Conservation (phyloP, 495 filamentous ascomycete genomes). For the Trichoderma asperelloides region DNA sequence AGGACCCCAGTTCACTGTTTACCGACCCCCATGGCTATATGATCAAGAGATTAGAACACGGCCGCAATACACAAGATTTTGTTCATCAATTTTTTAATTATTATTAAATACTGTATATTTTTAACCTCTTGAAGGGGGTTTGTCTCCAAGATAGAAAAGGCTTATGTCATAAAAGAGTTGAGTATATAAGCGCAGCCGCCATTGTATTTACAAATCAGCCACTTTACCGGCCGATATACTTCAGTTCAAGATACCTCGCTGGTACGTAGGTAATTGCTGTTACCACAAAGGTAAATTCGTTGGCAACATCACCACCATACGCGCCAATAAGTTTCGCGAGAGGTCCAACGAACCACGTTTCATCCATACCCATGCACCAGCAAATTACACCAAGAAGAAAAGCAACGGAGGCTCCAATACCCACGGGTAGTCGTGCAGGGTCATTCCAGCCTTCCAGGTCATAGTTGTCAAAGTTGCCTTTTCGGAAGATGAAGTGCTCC, state of each 20-base stretch:
- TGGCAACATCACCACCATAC: conserved; percentile 46
- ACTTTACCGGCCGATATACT: background rate
- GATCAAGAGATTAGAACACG: no score
- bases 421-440: conserved; percentile 35
- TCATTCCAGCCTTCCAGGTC: conserved; percentile 44
- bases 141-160: no score
- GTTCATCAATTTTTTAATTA: no score
- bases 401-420: conserved; percentile 36
- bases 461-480: conserved; percentile 32
- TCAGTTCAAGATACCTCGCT: background rate
- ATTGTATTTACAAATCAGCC: background rate
- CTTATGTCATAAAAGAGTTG: background rate
- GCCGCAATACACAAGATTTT: no score
- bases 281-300: conserved; percentile 43
- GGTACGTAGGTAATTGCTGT: conserved; percentile 17
- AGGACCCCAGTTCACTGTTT: no score
- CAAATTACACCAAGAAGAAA: conserved; percentile 37
- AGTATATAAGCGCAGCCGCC: background rate
- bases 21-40: no score
- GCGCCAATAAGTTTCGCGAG: conserved; percentile 39
- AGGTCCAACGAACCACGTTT: conserved; percentile 43
- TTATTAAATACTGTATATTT: no score
- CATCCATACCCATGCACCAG: conserved; percentile 42
- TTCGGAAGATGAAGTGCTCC: conserved; percentile 53
- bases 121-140: no score